Percentiles rank a stretch among this genome's conserved stretches.
These are phyloP conservation scores for Sphaerulina populicola DNA, from an alignment of 2,329 filamentous ascomycete species.

Conservation along the genomic window DNA sequence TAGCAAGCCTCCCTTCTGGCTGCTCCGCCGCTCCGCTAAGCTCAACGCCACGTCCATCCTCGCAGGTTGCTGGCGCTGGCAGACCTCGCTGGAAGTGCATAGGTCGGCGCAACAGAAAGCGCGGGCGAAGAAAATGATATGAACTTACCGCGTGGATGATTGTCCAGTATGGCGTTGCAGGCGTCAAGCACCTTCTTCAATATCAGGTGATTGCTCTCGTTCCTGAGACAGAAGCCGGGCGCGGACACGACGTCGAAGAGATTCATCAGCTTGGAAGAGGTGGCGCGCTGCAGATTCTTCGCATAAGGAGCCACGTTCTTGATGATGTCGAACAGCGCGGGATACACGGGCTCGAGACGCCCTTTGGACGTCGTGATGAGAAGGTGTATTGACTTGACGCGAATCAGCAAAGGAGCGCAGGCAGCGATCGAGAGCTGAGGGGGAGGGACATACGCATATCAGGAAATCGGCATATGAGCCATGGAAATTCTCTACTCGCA, in stretches of 20 bases:
- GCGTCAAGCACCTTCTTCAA: slow-evolving; percentile 77
- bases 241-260: slow-evolving; percentile 88
- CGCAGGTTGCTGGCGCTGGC: neutral
- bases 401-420: slow-evolving; percentile 7
- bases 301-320: slow-evolving; percentile 86
- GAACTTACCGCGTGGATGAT: slow-evolving; percentile 46
- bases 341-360: slow-evolving; percentile 82
- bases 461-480: slow-evolving; percentile 92
- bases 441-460: slow-evolving; percentile 59
- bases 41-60: neutral
- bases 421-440: neutral
- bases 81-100: neutral
- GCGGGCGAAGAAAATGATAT: neutral
- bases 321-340: slow-evolving; percentile 81
- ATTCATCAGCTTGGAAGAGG: slow-evolving; percentile 75
- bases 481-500: slow-evolving; percentile 73
- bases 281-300: slow-evolving; percentile 63
- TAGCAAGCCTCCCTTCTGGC: neutral
- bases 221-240: slow-evolving; percentile 82
- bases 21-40: neutral
- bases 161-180: slow-evolving; percentile 81
- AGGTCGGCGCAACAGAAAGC: neutral
- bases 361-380: slow-evolving; percentile 88
- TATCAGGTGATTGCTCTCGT: slow-evolving; percentile 79
- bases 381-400: slow-evolving; percentile 68